Evolutionary conservation across 1,284 basidiomycete species (phyloP), one percentile per base, ranked within the genome.

Genomic region (Ceratobasidium sp.): DNA sequence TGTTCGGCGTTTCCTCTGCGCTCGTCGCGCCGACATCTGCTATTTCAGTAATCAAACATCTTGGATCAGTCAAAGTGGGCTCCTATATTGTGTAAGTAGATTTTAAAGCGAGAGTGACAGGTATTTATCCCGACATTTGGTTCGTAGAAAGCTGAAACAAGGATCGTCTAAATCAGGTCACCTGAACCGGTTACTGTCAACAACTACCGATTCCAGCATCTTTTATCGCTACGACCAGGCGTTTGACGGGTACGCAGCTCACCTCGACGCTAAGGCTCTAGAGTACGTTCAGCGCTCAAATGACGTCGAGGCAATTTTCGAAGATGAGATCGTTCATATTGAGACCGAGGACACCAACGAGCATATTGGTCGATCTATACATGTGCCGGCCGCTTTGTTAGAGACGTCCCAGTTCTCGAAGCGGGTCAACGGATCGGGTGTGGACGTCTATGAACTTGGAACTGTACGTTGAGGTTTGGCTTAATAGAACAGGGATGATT

Each of bases 171-270:
- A 54, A 51, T 52, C 44, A 3, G 19, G 7, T 25, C 65, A 52
- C 29, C 32, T 52, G 11, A 9, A 8, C 32, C 15, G 25, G 4
- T 37, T 66, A 49, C 5, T 34, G 9, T 37, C 32, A 17, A 32
- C 15, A 1, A 59, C 57, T 34, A 15, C 22, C 2, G 49, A 25
- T n/a, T 68, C 29, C 13, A 29, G 13, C 13, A 52, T 68, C 19
- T 22, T 2, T 1, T 37, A 68, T 25, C 15, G 22, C 32, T 68
- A 51, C 32, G 65, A 68, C 29, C n/a, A 25, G n/a, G 65, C 19
- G 13, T 68, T 68, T 52, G 22, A 68, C 1, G 65, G 65, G 7
- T 68, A 68, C 32, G 65, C 65, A 2, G 65, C 65, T 68, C 22
- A 43, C 7, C 49, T 68, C n/a, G n/a, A 34, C 46, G 9, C 65